Conservation (phyloP, 1,139 yeast species). For the Petasospora rhodanensis region DNA sequence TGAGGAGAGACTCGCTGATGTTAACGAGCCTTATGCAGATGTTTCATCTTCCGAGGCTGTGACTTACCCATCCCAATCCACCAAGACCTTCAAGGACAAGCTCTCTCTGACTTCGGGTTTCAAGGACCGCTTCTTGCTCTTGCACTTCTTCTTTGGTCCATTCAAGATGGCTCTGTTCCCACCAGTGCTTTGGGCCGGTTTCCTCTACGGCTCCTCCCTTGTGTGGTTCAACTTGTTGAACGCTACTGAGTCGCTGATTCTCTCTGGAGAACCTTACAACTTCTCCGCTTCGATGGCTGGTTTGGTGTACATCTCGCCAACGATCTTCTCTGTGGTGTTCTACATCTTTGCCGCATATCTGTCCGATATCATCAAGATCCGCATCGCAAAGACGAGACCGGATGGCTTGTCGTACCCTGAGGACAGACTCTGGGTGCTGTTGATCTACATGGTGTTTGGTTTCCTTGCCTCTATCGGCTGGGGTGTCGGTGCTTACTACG, state of each 20-base stretch:
- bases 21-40: conserved; percentile 19
- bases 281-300: conserved; percentile 39
- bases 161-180: conserved; percentile 45
- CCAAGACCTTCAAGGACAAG: conserved; percentile 32
- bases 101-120: conserved; percentile 34
- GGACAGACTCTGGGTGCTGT: conserved; percentile 37
- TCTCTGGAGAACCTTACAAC: conserved; percentile 40
- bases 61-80: conserved; percentile 12
- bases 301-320: conserved; percentile 39
- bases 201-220: conserved; percentile 59
- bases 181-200: conserved; percentile 56
- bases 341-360: conserved; percentile 34
- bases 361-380: conserved; percentile 36
- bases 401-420: conserved; percentile 38
- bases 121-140: conserved; percentile 29
- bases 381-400: conserved; percentile 31
- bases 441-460: conserved; percentile 34
- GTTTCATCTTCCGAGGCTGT: conserved; percentile 9
- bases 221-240: conserved; percentile 51
- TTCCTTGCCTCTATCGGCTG: conserved; percentile 36
- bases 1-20: conserved; percentile 21
- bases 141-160: conserved; percentile 37
- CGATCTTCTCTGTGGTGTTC: conserved; percentile 31
- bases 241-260: conserved; percentile 38
- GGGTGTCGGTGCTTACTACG: conserved; percentile 41